phyloP scores from a whole-genome alignment of 2,329 filamentous ascomycete species.

The Orbilia ellipsospora region DNA sequence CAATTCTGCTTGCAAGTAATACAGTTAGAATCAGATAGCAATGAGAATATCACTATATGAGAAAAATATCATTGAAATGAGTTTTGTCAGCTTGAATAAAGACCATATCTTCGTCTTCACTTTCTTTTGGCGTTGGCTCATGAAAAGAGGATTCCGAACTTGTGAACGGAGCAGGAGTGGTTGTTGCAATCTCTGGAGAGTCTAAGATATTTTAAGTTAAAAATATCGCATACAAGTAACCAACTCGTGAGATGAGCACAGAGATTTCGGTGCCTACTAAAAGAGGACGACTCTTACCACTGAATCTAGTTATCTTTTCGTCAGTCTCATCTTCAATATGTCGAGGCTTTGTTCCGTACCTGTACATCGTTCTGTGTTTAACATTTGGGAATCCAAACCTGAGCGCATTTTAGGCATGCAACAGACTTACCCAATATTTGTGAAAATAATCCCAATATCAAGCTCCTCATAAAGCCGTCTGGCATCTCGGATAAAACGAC shows the following conservation, averaged over 20 bases:
- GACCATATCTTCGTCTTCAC: not conserved
- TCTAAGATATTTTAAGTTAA: not conserved
- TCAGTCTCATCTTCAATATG: not conserved
- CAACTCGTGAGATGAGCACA: too few relatives aligned
- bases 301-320: too few relatives aligned
- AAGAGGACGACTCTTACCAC: not conserved
- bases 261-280: too few relatives aligned
- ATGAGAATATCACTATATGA: too few relatives aligned
- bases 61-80: not conserved
- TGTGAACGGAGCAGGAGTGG: not conserved
- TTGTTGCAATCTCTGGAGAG: not conserved
- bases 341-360: constrained; percentile 1
- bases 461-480: not conserved
- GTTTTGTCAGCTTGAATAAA: not conserved
- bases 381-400: not conserved
- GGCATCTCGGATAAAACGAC: not conserved
- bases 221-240: too few relatives aligned
- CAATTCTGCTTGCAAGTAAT: not conserved
- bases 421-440: not conserved
- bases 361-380: not conserved
- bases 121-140: not conserved
- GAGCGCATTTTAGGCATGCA: not conserved
- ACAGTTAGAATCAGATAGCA: not conserved
- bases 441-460: constrained; percentile 10
- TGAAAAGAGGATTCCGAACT: not conserved